Evolutionary conservation across 2,329 filamentous ascomycete species (phyloP).

Genomic region (Ascochyta pisi): DNA sequence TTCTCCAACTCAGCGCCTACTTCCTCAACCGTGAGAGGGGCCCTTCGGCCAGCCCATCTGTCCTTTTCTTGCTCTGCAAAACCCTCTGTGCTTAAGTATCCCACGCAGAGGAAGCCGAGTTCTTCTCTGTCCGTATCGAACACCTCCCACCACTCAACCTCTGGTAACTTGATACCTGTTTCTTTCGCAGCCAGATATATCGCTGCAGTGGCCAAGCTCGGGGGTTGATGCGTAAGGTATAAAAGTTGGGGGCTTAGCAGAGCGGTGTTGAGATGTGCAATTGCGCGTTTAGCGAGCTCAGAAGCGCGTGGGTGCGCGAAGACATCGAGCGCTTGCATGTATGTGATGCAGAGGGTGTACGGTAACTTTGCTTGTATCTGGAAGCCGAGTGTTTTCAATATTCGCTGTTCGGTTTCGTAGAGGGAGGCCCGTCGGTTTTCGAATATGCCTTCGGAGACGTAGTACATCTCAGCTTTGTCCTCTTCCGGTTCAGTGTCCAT

Average conservation of each 20-base stretch:
- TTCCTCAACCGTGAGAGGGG: slow-evolving; percentile 65
- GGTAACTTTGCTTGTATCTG: slow-evolving; percentile 85
- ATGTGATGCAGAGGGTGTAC: slow-evolving; percentile 86
- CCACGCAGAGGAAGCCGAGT: slow-evolving; percentile 89
- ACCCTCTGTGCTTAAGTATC: slow-evolving; percentile 77
- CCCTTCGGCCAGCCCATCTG: slow-evolving; percentile 58
- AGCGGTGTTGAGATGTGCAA: slow-evolving; percentile 85
- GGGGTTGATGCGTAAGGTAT: slow-evolving; percentile 91
- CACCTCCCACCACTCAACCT: slow-evolving; percentile 94
- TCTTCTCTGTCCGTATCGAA: slow-evolving; percentile 96
- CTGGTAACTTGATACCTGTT: slow-evolving; percentile 76
- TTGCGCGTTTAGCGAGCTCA: slow-evolving; percentile 67
- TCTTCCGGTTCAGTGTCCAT: slow-evolving; percentile 57
- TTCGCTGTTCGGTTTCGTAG: slow-evolving; percentile 75
- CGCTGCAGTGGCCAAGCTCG: slow-evolving; percentile 82
- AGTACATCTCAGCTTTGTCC: slow-evolving; percentile 50
- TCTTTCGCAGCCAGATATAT: slow-evolving; percentile 90
- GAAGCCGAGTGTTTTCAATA: slow-evolving; percentile 79
- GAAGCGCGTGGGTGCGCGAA: slow-evolving; percentile 55
- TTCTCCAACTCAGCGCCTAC: slow-evolving; percentile 68
- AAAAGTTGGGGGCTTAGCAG: slow-evolving; percentile 86
- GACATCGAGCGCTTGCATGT: slow-evolving; percentile 86
- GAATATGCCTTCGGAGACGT: slow-evolving; percentile 77
- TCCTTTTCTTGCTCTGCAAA: slow-evolving; percentile 68
- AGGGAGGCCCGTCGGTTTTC: slow-evolving; percentile 66